Evolutionary conservation across 305 asterid species (phyloP), one percentile per base, ranked within the genome.

Genomic region (Fraxinus dipetala): DNA sequence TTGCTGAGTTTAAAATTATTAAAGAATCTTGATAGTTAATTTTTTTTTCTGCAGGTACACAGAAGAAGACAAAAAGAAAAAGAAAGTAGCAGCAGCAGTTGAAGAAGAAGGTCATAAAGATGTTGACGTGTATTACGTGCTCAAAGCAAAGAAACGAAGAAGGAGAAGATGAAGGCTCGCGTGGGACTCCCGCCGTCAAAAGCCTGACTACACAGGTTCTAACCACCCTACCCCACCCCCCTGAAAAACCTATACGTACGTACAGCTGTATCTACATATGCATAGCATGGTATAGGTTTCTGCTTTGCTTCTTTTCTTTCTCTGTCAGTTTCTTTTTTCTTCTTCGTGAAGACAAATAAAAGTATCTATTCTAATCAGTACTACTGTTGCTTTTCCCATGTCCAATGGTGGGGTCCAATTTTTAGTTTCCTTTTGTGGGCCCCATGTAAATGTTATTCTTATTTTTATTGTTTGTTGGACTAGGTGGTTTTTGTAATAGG

Each of bases 171-270:
- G 99, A 91, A 79, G 85, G 92, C 85, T 87, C 94, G 91, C 96
- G 98, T 89, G 97, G 97, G 88, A 93, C 98, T 83, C 96, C 99
- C 86, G 93, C 98, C 93, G 95, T 96, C 93, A 96, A 96, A 93
- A 94, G 98, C 97, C 99, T 96, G 87, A 89, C 98, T 70, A 82
- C 92, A 40, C 99, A 96, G 99, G 99, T 95, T 84, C 91, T 82
- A 83, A 80, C 79, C 81, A 76, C 83, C 81, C 86, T 63, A 43
- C 63, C 79, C 67, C 1, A n/a, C 69, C 30, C 11, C 69, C 32
- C 72, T 6, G 32, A 32, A 76, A 30, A 26, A 59, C 63, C 22
- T 73, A 26, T 63, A 24, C 31, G 24, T 79, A 59, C 69, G 69
- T 59, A 40, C 69, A 13, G 34, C 22, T 73, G 8, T 82, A 48